Conservation (phyloP, 2,329 filamentous ascomycete species). For the Furcasterigmium sp. region DNA sequence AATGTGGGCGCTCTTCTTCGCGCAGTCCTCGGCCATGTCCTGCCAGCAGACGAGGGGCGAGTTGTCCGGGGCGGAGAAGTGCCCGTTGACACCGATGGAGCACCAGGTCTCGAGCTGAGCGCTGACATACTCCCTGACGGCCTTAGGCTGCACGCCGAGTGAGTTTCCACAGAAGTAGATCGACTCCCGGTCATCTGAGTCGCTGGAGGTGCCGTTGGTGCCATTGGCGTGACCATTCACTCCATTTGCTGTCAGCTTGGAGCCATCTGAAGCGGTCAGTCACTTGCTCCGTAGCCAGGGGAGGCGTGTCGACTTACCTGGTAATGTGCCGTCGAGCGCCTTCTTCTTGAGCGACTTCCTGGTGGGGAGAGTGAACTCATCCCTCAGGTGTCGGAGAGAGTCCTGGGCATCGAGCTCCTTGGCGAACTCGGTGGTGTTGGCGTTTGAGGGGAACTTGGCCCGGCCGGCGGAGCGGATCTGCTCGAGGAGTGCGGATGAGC, state of each 20-base stretch:
- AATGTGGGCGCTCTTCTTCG: conserved; percentile 63
- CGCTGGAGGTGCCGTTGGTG: conserved; percentile 19
- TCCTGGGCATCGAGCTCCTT: conserved; percentile 54
- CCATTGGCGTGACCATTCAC: conserved; percentile 17
- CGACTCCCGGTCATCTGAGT: conserved; percentile 35
- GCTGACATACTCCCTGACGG: conserved; percentile 59
- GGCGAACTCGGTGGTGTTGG: conserved; percentile 43
- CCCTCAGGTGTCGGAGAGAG: conserved; percentile 53
- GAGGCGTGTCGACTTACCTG: conserved; percentile 24
- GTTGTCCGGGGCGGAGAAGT: conserved; percentile 66
- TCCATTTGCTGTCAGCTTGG: conserved; percentile 7
- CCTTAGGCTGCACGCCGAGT: conserved; percentile 67
- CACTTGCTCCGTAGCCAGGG: background rate
- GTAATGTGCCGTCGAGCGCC: conserved; percentile 41
- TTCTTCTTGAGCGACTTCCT: conserved; percentile 65
- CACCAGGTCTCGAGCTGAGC: conserved; percentile 80
- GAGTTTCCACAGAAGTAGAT: conserved; percentile 80
- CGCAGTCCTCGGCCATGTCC: conserved; percentile 71
- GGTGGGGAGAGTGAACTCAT: conserved; percentile 74
- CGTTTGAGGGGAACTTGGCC: conserved; percentile 41
- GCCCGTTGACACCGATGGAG: conserved; percentile 76
- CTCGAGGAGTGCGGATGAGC: conserved; percentile 30
- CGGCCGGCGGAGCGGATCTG: conserved; percentile 33
- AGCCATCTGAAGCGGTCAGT: background rate
- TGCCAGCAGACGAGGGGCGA: conserved; percentile 69